Evolutionary conservation across 2,329 filamentous ascomycete genomes (phyloP), one percentile per base, ranked within the genome.

Genomic region (Cladosporium sp.): DNA sequence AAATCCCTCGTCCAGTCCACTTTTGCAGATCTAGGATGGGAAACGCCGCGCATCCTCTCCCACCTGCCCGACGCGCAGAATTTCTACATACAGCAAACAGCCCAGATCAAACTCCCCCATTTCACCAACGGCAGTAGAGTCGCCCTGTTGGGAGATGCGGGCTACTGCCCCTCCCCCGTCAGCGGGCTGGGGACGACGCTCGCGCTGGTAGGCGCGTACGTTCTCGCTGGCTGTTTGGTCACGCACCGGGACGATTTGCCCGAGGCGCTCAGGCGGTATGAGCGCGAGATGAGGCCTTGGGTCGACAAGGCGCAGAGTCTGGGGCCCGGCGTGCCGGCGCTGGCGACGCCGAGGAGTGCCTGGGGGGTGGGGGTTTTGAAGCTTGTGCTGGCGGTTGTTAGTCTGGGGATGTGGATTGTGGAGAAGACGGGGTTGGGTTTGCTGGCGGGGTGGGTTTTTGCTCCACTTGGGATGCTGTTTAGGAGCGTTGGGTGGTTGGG

Each of bases 171-270:
- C 11, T 58, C 60, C 12, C 65, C 66, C 2, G 55, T 68, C 43
- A 61, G 59, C 7, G 66, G 66, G 8, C 66, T 68, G 59, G 66
- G 66, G 11, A 67, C 66, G 2, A 65, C 64, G 0, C 53, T 66
- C 2, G 66, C 64, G 9, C 48, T 68, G 11, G 58, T 55, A 12
- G 66, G 66, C 22, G 66, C 65, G 1, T 67, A 68, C 51, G 56
- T 60, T 24, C 58, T 68, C 9, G 66, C 66, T 19, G 65, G 64
- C 8, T 57, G 54, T 9, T 7, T 68, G 2, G 24, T 36, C 3
- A 51, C 51, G 7, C 48, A 64, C 30, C 50, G 53, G 2, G 19
- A 60, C n/a, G 53, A 64, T 34, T 47, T 49, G n/a, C 43, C 47
- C 7, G 52, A 54, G 3, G 64, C 58, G 1, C 58, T 66, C 9